Evolutionary conservation across 164 flowering plant species (phyloP), one percentile per base, ranked within the genome.

Genomic region (Vitis cinerea): DNA sequence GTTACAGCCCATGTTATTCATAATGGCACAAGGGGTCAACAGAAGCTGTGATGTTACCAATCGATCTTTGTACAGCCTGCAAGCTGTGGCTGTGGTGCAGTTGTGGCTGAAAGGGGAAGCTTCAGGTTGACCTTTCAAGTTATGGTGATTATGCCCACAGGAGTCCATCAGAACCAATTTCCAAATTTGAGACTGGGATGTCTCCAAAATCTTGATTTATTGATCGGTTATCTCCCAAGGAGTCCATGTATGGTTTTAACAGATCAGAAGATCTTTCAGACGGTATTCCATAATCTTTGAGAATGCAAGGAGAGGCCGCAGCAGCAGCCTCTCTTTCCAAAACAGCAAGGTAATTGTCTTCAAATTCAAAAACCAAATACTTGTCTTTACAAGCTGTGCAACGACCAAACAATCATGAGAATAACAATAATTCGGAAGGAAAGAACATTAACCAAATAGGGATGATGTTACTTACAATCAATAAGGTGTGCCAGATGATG

Each of bases 401-500:
- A 82, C 4, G 37, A 48, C 31, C 50, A 71, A n/a, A 37, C 11
- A 55, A 50, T 10, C 14, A 48, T 50, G 61, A 77, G 71, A 63
- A 70, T 15, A 2, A 44, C 15, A 63, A 37, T 30, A 14, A 19
- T 49, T 53, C 11, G 2, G 23, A 58, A 13, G 5, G 10, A 8
- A n/a, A 64, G 17, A 48, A 44, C 23, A 31, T 56, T 19, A 63
- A 23, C 9, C 49, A 50, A 37, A 57, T 10, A 73, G 52, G 57
- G 10, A 68, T 51, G 64, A 3, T n/a, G 49, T 29, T 51, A 74
- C 98, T 87, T 84, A 94, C 97, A 75, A 73, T 93, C 97, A 50
- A 95, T 82, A 19, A 95, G 94, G 82, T 95, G 88, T 29, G 98
- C 94, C 9, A 95, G 80, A 79, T 95, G 99, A 70, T 84, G 87